These are phyloP conservation scores for Pythium rhizo-oryzae DNA, from an alignment of 352 stramenopile genomes.

Conservation along the genomic window DNA sequence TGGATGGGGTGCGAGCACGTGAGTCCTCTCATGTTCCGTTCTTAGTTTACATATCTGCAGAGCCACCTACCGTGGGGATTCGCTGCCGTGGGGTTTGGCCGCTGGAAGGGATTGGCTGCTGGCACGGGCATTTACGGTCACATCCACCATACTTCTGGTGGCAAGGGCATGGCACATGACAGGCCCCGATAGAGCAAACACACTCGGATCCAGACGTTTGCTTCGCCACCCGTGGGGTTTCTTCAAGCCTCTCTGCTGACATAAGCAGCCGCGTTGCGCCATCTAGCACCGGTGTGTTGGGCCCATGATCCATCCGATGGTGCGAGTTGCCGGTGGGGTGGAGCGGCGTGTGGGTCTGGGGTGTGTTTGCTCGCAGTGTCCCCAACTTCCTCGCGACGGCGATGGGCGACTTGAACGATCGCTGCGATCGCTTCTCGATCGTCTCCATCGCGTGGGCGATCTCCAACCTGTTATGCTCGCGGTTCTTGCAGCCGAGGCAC, in stretches of 20 bases:
- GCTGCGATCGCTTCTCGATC: conserved; percentile 60
- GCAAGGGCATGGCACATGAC: conserved; percentile 47
- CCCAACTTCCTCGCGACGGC: conserved; percentile 30
- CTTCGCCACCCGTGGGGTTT: conserved; percentile 4
- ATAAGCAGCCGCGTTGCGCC: conserved; percentile 25
- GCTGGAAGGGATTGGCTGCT: not conserved
- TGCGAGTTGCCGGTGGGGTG: not conserved
- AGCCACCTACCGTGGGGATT: no score
- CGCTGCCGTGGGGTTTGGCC: no score
- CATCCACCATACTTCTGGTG: conserved; percentile 46
- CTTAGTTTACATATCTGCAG: no score
- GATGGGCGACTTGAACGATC: conserved; percentile 42
- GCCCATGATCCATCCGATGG: not conserved
- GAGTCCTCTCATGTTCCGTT: not conserved
- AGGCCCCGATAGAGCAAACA: conserved; percentile 43
- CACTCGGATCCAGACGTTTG: conserved; percentile 21
- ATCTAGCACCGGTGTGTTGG: conserved; percentile 23
- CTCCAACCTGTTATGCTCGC: conserved; percentile 54
- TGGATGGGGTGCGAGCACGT: conserved; percentile 20
- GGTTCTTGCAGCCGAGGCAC: conserved; percentile 82
- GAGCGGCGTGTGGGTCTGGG: conserved; percentile 3
- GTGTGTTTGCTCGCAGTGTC: conserved; percentile 25
- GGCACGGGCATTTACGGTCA: conserved; percentile 38
- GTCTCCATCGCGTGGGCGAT: conserved; percentile 56
- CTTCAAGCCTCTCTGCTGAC: conserved; percentile 26